phyloP scores from a whole-genome alignment of 495 filamentous ascomycete genomes.

The Annulohypoxylon nitens region DNA sequence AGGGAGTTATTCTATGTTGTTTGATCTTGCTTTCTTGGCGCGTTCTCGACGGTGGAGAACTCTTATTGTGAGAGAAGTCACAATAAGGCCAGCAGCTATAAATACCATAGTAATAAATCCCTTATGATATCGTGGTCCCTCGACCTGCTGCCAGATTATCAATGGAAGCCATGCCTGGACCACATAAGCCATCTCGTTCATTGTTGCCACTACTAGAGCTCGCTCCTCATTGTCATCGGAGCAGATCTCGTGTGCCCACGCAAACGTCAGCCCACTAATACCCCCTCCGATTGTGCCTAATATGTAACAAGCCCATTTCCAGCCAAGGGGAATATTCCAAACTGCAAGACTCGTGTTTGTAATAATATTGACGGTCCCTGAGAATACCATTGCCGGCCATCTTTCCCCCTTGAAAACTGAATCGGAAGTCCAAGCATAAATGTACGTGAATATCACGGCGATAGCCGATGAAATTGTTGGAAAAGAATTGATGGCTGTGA shows the following conservation, averaged over 20 bases:
- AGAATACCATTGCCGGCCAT: conserved; percentile 66
- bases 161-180: conserved; percentile 62
- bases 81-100: conserved; percentile 52
- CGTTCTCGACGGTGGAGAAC: conserved; percentile 59
- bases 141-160: conserved; percentile 62
- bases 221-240: conserved; percentile 66
- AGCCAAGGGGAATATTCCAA: conserved; percentile 58
- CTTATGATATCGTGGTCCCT: conserved; percentile 60
- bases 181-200: conserved; percentile 61
- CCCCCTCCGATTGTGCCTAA: conserved; percentile 57
- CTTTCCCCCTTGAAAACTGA: conserved; percentile 65
- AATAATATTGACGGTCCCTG: conserved; percentile 57
- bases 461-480: conserved; percentile 61
- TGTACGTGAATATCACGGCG: conserved; percentile 58
- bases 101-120: conserved; percentile 60
- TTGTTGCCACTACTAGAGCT: conserved; percentile 61
- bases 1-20: conserved; percentile 9
- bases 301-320: conserved; percentile 65
- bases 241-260: conserved; percentile 69
- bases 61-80: conserved; percentile 55
- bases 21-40: conserved; percentile 34
- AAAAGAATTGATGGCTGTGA: conserved; percentile 58
- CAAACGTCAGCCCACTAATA: conserved; percentile 55
- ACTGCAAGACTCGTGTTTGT: conserved; percentile 56
- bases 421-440: conserved; percentile 62